Base-by-base conservation (phyloP, 2,329 filamentous ascomycete species). In the Penicillium sp. region DNA sequence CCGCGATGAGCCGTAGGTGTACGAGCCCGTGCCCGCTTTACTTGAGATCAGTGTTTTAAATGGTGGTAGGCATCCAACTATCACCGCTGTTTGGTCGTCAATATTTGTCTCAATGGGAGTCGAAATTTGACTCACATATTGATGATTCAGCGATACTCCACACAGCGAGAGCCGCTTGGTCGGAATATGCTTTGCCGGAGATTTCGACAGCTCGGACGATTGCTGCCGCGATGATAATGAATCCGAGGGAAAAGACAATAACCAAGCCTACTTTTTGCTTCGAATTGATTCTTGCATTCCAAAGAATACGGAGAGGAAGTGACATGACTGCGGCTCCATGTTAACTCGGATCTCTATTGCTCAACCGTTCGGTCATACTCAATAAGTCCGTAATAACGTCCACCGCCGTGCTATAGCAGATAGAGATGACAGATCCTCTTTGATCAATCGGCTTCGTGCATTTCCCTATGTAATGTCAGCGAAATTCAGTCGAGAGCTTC, bases 241-340 rank as follows among this genome's bases (percentile, higher is more conserved):
- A 46, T 4, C 64, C 61, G 1, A 69, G 54, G 14, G 57, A 65
- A 48, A 70, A 70, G 8, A 69, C 57, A 3, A 62, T 50, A 0
- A 50, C 61, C 0, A 68, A 51, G 10, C 59, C 65, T 9, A 65
- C 20, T 11, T 69, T 68, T 36, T 68, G 66, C 27, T 51, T 54
- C 13, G 43, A 9, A 36, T 56, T 63, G 28, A 70, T 63, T 14
- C 54, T 58, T 6, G 67, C 56, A 11, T 62, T 60, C 44, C 60
- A 61, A 22, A 69, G 55, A 11, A 71, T 60, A 6, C 56, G 50
- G 5, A 69, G 51, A 0, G 65, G 65, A 13, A 71, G 60, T 2
- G 53, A 51, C 64, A 68, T 70, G 22, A 70, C 65, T 69, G 18
- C 31, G 14, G 9, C 11, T 9, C 5, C 24, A 25, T 18, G 25